Conservation (phyloP, 2,329 filamentous ascomycete genomes). For the Paraphaeosphaeria minitans region DNA sequence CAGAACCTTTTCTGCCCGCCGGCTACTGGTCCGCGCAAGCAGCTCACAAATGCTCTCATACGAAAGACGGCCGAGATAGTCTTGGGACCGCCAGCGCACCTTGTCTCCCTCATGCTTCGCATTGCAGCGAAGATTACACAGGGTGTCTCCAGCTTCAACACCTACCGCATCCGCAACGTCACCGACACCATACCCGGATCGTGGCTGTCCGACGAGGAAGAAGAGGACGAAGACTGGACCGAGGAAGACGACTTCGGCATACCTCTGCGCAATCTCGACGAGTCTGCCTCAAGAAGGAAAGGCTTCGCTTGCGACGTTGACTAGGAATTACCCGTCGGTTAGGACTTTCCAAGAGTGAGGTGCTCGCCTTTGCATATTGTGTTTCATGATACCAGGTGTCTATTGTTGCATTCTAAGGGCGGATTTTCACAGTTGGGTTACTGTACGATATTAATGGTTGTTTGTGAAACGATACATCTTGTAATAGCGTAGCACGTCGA, state of each 20-base stretch:
- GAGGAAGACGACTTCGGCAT: conserved; percentile 64
- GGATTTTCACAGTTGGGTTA: background rate
- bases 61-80: conserved; percentile 78
- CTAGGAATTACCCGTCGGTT: background rate
- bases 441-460: background rate
- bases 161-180: conserved; percentile 37
- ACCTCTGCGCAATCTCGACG: conserved; percentile 37
- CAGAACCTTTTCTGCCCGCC: conserved; percentile 67
- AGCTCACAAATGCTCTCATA: conserved; percentile 64
- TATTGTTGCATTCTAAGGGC: background rate
- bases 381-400: conserved; percentile 6
- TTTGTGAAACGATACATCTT: background rate
- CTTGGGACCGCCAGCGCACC: conserved; percentile 77
- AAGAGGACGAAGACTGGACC: conserved; percentile 46
- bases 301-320: background rate
- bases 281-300: background rate
- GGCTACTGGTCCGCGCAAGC: conserved; percentile 44
- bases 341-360: background rate
- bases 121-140: conserved; percentile 76
- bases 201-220: conserved; percentile 64
- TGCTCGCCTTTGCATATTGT: background rate
- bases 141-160: conserved; percentile 45
- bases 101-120: conserved; percentile 78
- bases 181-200: conserved; percentile 54
- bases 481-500: background rate